phyloP scores from a whole-genome alignment of 1,284 basidiomycete species.

The Cutaneotrichosporon sp. region DNA sequence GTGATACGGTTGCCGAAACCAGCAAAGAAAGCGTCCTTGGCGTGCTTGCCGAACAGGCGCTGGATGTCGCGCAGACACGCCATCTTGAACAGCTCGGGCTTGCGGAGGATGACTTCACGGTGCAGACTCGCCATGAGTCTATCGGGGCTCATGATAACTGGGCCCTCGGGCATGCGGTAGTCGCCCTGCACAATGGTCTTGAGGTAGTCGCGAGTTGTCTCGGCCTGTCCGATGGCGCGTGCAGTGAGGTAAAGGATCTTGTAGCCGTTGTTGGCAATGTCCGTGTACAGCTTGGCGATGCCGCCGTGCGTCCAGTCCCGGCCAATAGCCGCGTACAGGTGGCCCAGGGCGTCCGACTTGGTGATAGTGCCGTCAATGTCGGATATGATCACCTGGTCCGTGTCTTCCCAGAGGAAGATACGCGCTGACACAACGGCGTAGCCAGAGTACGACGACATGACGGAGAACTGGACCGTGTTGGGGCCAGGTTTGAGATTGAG shows the following conservation, averaged over 20 bases:
- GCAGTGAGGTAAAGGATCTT: slow-evolving; percentile 98
- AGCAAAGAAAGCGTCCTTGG: slow-evolving; percentile 76
- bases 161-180: slow-evolving; percentile 92
- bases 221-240: slow-evolving; percentile 95
- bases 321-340: slow-evolving; percentile 97
- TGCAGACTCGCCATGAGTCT: slow-evolving; percentile 90
- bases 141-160: slow-evolving; percentile 99
- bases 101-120: slow-evolving; percentile 95
- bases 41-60: slow-evolving; percentile 72
- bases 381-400: slow-evolving; percentile 85
- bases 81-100: slow-evolving; percentile 99
- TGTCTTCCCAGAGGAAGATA: slow-evolving; percentile 92
- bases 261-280: slow-evolving; percentile 93
- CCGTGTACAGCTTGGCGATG: slow-evolving; percentile 96
- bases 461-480: slow-evolving; percentile 90
- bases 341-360: slow-evolving; percentile 96
- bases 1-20: slow-evolving; percentile 99
- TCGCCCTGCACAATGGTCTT: slow-evolving; percentile 93
- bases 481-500: slow-evolving; percentile 81
- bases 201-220: slow-evolving; percentile 92
- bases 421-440: slow-evolving; percentile 81
- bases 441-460: slow-evolving; percentile 75
- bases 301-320: slow-evolving; percentile 99
- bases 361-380: slow-evolving; percentile 99
- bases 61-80: slow-evolving; percentile 96